phyloP scores from a whole-genome alignment of 208 protist genomes.

The Crithidia acanthocephali region DNA sequence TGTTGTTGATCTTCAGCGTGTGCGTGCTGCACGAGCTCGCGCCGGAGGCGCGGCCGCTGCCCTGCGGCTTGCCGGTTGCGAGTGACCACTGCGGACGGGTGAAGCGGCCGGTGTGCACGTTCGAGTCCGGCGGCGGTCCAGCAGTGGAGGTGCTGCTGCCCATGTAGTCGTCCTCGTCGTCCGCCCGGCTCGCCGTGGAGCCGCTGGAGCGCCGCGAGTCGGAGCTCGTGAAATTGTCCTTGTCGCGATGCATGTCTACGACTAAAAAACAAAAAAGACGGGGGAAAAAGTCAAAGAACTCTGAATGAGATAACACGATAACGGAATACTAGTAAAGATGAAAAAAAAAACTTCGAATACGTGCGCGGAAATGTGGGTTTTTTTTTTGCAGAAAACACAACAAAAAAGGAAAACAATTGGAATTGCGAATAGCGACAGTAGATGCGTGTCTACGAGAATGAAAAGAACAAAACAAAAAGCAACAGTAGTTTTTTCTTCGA shows the following conservation, averaged over 20 bases:
- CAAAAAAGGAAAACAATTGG: too few species aligned
- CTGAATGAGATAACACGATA: too few species aligned
- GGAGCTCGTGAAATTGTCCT: slow-evolving; percentile 15
- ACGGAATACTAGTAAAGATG: too few species aligned
- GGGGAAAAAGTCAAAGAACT: too few species aligned
- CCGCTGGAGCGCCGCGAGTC: slow-evolving; percentile 18
- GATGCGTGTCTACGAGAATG: too few species aligned
- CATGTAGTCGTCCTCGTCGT: slow-evolving; percentile 58
- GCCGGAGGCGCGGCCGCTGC: slow-evolving; percentile 20
- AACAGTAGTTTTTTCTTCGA: too few species aligned
- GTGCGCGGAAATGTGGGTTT: too few species aligned
- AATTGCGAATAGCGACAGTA: too few species aligned
- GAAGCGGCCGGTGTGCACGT: slow-evolving; percentile 60
- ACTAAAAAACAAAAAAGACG: slow-evolving; percentile 7
- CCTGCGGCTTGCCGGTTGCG: slow-evolving; percentile 26
- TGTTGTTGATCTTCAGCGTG: slow-evolving; percentile 38
- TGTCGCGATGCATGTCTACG: slow-evolving; percentile 14
- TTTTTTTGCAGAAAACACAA: too few species aligned
- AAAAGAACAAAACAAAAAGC: too few species aligned
- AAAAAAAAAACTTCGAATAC: too few species aligned
- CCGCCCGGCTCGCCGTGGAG: slow-evolving; percentile 30
- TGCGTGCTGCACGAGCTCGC: slow-evolving; percentile 37
- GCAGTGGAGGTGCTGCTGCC: slow-evolving; percentile 85
- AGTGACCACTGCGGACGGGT: slow-evolving; percentile 43
- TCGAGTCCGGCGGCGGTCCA: slow-evolving; percentile 69